A percentile compares a stretch with the other conserved stretches of the same genome.
Conservation (phyloP, 1,284 basidiomycete species). For the Agroathelia rolfsii region DNA sequence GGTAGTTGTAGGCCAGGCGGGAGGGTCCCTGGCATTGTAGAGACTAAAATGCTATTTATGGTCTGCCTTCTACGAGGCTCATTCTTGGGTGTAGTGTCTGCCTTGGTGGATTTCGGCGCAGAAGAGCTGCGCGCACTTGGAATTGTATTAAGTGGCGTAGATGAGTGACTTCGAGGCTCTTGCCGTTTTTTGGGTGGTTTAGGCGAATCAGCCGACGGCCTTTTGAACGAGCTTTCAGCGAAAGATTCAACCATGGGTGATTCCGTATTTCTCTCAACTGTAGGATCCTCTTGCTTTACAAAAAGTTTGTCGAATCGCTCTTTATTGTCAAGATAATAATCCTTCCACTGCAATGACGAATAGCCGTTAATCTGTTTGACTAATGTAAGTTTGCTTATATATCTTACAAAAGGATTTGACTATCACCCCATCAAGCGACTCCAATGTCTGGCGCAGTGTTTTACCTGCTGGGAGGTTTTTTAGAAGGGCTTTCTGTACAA, state of each 20-base stretch:
- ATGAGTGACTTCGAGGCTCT: too few species aligned
- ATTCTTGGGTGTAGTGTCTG: conserved; percentile 12
- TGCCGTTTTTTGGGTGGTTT: too few species aligned
- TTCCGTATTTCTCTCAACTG: too few species aligned
- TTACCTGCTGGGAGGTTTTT: too few species aligned
- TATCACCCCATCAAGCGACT: conserved; percentile 34
- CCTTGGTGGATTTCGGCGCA: conserved; percentile 9
- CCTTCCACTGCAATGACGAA: conserved; percentile 48
- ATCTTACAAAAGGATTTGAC: conserved; percentile 6
- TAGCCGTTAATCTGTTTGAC: conserved; percentile 33
- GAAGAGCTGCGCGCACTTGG: conserved; percentile 11
- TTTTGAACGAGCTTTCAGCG: too few species aligned
- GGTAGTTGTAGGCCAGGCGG: conserved; percentile 41
- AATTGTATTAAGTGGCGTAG: too few species aligned
- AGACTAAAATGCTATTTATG: conserved; percentile 21
- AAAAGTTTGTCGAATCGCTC: conserved; percentile 44
- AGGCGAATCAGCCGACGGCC: too few species aligned
- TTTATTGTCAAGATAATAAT: conserved; percentile 62
- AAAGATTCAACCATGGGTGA: too few species aligned
- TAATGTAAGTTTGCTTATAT: conserved; percentile 28
- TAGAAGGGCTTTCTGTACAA: too few species aligned
- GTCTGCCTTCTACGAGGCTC: not conserved
- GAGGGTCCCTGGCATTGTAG: conserved; percentile 29
- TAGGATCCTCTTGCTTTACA: conserved; percentile 12
- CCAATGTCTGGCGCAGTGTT: conserved; percentile 25